Percentiles rank a stretch among this genome's conserved stretches.
Conservation (phyloP, 2,329 filamentous ascomycete genomes). For the Fusarium sp. region DNA sequence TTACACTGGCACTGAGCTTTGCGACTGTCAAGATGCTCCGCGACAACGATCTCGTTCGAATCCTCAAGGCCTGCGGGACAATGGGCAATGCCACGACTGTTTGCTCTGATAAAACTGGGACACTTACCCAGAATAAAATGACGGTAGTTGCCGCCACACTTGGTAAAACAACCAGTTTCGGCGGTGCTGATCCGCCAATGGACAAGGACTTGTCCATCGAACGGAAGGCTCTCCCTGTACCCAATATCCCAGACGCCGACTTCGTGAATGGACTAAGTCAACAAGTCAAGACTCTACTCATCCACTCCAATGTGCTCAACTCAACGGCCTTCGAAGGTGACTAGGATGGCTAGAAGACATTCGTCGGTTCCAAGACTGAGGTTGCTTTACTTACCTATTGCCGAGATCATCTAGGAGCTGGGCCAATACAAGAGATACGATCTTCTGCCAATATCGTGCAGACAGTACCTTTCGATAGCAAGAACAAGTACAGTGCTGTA, state of each 20-base stretch:
- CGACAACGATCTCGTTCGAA: conserved; percentile 74
- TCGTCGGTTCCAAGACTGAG: conserved; percentile 65
- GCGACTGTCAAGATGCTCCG: conserved; percentile 74
- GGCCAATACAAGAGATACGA: conserved; percentile 55
- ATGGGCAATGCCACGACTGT: conserved; percentile 79
- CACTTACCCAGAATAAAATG: conserved; percentile 71
- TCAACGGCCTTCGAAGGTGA: conserved; percentile 65
- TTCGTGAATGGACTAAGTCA: conserved; percentile 34
- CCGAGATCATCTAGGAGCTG: conserved; percentile 59
- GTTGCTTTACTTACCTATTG: conserved; percentile 61
- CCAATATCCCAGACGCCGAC: conserved; percentile 42
- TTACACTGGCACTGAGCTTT: conserved; percentile 73
- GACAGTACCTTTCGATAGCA: conserved; percentile 63
- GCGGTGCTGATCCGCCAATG: conserved; percentile 32
- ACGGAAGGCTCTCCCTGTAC: conserved; percentile 28
- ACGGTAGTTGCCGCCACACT: conserved; percentile 75
- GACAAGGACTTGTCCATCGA: conserved; percentile 34
- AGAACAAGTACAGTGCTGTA: conserved; percentile 64
- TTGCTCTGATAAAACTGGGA: conserved; percentile 70
- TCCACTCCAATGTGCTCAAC: conserved; percentile 62
- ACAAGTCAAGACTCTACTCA: conserved; percentile 68
- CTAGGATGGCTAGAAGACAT: conserved; percentile 53
- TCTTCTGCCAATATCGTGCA: conserved; percentile 57
- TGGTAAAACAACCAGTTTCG: conserved; percentile 53
- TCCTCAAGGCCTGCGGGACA: conserved; percentile 73